A percentile compares a stretch with the other conserved stretches of the same genome.
Conservation (phyloP, 1,139 yeast genomes). For the Suhomyces chickasaworum region DNA sequence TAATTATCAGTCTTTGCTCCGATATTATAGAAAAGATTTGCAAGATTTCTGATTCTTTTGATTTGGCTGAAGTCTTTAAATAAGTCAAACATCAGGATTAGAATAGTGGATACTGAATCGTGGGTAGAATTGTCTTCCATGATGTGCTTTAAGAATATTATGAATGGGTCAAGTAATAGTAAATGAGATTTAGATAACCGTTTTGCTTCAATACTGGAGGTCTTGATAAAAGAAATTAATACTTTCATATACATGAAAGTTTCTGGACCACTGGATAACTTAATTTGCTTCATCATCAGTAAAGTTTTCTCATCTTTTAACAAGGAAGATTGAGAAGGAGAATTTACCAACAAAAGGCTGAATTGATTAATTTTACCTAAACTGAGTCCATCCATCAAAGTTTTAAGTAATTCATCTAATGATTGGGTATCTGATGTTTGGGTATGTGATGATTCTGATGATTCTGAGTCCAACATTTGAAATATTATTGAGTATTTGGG, state of each 20-base stretch:
- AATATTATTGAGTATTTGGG: neutral
- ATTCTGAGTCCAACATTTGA: neutral
- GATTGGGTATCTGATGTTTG: too few relatives aligned
- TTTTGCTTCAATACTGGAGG: conserved; percentile 4
- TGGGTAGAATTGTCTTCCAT: conserved; percentile 8
- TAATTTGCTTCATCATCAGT: conserved; percentile 7
- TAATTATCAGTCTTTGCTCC: conserved; percentile 13
- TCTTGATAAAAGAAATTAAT: conserved; percentile 8
- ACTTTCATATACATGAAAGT: conserved; percentile 12
- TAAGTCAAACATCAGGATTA: conserved; percentile 16
- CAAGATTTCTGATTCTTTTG: conserved; percentile 34
- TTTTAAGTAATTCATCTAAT: neutral
- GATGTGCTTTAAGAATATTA: conserved; percentile 20
- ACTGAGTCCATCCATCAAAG: neutral
- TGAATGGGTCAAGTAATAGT: conserved; percentile 26
- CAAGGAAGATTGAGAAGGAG: neutral
- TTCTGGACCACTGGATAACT: conserved; percentile 7
- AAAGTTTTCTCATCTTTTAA: conserved; percentile 8
- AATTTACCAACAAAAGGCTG: conserved; percentile 5
- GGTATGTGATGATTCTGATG: too few relatives aligned
- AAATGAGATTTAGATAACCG: conserved; percentile 24
- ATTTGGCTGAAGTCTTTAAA: conserved; percentile 24
- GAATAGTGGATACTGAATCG: conserved; percentile 6
- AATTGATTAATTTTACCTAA: conserved; percentile 6
- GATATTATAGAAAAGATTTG: conserved; percentile 23